Evolutionary conservation across 352 stramenopile genomes (phyloP).

Genomic region (Thalassiosira mediterranea): DNA sequence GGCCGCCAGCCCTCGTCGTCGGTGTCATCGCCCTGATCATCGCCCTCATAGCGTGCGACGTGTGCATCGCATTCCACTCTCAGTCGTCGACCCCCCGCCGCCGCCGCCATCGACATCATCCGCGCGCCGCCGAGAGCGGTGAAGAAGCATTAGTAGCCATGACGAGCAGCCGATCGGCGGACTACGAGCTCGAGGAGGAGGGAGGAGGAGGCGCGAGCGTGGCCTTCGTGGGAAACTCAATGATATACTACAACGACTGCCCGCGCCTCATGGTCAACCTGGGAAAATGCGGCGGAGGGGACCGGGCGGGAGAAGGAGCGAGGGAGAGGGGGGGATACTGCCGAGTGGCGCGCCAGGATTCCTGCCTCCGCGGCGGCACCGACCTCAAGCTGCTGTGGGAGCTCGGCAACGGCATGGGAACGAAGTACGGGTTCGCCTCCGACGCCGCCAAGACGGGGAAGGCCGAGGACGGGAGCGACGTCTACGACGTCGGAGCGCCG

Average conservation of each 20-base stretch:
- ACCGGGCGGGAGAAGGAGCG: no score
- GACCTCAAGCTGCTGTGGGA: constrained; percentile 26
- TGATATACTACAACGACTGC: constrained; percentile 35
- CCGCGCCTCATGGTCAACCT: constrained; percentile 27
- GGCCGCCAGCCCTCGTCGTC: no score
- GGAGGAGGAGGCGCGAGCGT: constrained; percentile 22
- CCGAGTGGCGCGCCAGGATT: constrained; percentile 32
- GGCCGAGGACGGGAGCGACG: constrained; percentile 9
- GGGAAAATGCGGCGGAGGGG: not conserved
- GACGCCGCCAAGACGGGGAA: constrained; percentile 13
- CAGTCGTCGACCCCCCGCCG: no score
- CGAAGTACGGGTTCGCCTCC: constrained; percentile 33
- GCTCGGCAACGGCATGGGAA: constrained; percentile 29
- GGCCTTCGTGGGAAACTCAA: constrained; percentile 33
- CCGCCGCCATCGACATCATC: no score
- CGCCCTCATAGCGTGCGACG: no score
- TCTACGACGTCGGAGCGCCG: constrained; percentile 45
- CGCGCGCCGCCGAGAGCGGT: no score
- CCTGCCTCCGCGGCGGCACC: constrained; percentile 34
- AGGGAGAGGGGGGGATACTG: no score
- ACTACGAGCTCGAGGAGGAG: no score
- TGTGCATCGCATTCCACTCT: no score
- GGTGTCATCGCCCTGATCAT: no score
- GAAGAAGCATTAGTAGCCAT: no score
- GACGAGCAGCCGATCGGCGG: no score